Evolutionary conservation across 225 moss, liverwort and hornwort genomes (phyloP), one percentile per base, ranked within the genome.

Genomic region (Polytrichum formosum): DNA sequence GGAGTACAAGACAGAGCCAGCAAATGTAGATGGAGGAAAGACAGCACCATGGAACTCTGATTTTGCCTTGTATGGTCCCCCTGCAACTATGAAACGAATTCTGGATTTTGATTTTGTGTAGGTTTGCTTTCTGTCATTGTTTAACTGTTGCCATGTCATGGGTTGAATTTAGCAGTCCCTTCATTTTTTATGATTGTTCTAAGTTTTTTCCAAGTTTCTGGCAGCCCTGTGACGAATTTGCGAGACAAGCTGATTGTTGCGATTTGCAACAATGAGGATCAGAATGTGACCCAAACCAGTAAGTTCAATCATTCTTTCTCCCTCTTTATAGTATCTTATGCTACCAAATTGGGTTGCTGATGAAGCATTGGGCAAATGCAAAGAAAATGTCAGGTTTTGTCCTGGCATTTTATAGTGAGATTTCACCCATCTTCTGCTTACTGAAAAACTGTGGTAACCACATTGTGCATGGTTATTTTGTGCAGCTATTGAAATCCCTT

Each of bases 401-500:
- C 16, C 13, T 46, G 13, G 46, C 13, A 13, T 4, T 13, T 46
- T 46, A 13, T 3, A 16, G 13, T 46, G 1, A 46, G 46, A 9
- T 46, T 46, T 46, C 2, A 13, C 13, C 16, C 46, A 46, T 46
- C 16, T 46, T 46, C 13, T 46, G 13, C 1, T 13, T 4, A 46
- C 46, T 46, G 35, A 9, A 35, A 33, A 9, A 35, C 9, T 0
- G 35, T 9, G 10, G 46, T 16, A 46, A 46, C 46, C 0, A 1
- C 46, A 46, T 13, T 46, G 13, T 2, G 3, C 4, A 16, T 37
- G 13, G 46, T 13, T 46, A 13, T 46, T 46, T 46, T 46, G 46
- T 81, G 81, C 88, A 91, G 96, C 81, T 72, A 90, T 96, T 65
- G 88, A 87, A 58, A 66, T 96, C 27, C 75, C 82, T 64, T 80